Evolutionary conservation across 23 red algal genomes (phyloP), one percentile per base, ranked within the genome.

Genomic region (Gracilaria domingensis): DNA sequence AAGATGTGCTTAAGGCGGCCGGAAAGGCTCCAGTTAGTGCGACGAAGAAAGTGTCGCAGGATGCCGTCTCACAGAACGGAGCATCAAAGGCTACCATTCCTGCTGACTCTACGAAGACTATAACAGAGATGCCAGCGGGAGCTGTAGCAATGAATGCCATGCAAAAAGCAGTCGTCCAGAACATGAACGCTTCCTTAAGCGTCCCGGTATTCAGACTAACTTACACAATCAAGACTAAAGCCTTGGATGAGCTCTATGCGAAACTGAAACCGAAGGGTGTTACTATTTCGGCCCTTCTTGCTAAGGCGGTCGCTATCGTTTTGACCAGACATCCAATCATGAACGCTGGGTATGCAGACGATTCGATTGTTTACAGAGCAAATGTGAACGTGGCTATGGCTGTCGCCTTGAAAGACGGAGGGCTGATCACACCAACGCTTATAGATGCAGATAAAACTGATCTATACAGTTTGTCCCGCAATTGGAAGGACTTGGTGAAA

Each of bases 111-210:
- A 50, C 76, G 35, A 59, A 51, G 25, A 80, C 67, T 8, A 47
- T 87, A 37, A 81, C 51, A 57, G 71, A 75, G 62, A 88, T 92
- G 30, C 94, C 89, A 13, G 87, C 84, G n/a, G 97, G 97, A 26
- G 89, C 94, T 30, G 94, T 99, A 25, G 73, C 80, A 11, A 99
- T 99, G 97, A 99, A 66, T 55, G 84, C 83, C 1, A 91, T 96
- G 84, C 97, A 99, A 48, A 99, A 99, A 67, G 97, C 94, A 12
- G 95, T 99, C 16, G 93, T 95, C 26, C 79, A 96, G 29, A 99
- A 99, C 66, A 99, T 99, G 97, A 95, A 93, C 73, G 93, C 94
- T 3, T 90, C 94, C 8, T 49, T 99, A 53, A 77, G 25, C 29
- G 94, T 96, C 38, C 97, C 97, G 7, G 94, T 99, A 11, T 99